Base-by-base conservation (phyloP, 2,329 filamentous ascomycete genomes). In the Camillea tinctor region DNA sequence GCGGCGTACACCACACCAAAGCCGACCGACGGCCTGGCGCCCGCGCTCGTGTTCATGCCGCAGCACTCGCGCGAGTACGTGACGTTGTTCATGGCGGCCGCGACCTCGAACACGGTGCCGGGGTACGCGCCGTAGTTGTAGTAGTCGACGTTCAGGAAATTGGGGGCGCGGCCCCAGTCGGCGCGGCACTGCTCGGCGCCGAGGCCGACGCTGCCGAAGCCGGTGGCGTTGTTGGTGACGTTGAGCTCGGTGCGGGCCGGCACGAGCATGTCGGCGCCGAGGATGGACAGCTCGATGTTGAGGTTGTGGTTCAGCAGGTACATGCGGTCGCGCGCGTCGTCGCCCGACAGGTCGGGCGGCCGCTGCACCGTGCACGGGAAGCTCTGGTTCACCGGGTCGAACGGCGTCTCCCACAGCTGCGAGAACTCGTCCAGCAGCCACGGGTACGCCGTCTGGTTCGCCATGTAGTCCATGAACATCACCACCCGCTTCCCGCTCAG, bases 271-370 rank as follows among this genome's bases (percentile, higher is more conserved):
- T 81, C 78, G 17, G 83, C 72, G 26, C 85, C 86, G 2, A 88
- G 84, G 40, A 96, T 76, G 56, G 84, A 83, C 63, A 96, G 84
- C 66, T 93, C 83, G 60, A 89, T 83, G 73, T 97, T 97, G 60
- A 97, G 82, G 72, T 97, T 97, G 79, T 97, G 93, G 76, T 97
- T 97, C 69, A 90, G 84, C 71, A 97, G 82, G 73, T 93, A 96
- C 75, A 96, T 81, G 50, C 88, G 83, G 26, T 88, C 80, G 60
- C 80, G 78, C 0, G 84, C 82, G 7, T 84, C 80, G 1, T 81
- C 75, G 0, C 73, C 70, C 2, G 77, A 69, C 59, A 96, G 77
- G 50, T 84, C 78, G 0, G 91, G 91, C 0, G 93, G 93, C 0
- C 93, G 88, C 71, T 97, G 86, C 44, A 88, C 81, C 0, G 79